Conservation (phyloP, 2,329 filamentous ascomycete genomes). For the Colletotrichum melonis region DNA sequence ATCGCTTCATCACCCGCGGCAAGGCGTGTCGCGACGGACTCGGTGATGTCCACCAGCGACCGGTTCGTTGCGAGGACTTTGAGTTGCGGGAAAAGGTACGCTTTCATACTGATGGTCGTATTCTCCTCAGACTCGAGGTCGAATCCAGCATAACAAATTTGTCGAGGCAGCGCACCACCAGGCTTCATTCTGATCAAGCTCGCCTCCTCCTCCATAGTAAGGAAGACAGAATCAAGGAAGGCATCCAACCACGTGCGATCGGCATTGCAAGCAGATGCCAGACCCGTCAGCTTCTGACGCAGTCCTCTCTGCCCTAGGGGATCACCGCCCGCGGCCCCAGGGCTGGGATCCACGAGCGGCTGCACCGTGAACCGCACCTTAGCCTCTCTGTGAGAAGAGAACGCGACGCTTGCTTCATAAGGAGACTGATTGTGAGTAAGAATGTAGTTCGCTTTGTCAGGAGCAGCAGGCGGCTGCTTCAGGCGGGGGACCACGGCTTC, state of each 20-base stretch:
- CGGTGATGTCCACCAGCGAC: not conserved
- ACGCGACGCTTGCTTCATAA: conserved; percentile 24
- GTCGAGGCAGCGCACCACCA: not conserved
- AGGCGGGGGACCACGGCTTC: conserved; percentile 8
- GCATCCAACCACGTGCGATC: conserved; percentile 9
- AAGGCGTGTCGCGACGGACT: not conserved
- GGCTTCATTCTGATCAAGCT: not conserved
- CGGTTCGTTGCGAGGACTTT: conserved; percentile 14
- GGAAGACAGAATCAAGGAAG: conserved; percentile 15
- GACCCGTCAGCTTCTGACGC: conserved; percentile 11
- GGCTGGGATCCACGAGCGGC: not conserved
- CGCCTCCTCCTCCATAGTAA: conserved; percentile 2
- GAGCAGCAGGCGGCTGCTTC: conserved; percentile 6
- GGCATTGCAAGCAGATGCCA: conserved; percentile 7
- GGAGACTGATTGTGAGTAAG: conserved; percentile 13
- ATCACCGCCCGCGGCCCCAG: not conserved
- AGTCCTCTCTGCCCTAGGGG: conserved; percentile 11
- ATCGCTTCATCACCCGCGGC: not conserved
- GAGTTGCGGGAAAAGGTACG: conserved; percentile 26
- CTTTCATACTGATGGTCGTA: conserved; percentile 15
- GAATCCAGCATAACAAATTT: conserved; percentile 12
- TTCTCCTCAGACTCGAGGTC: conserved; percentile 16
- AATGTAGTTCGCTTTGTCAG: conserved; percentile 12
- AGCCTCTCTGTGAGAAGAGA: not conserved
- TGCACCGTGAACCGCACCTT: conserved; percentile 25